These are phyloP conservation scores for Pythium rhizo-oryzae DNA, from an alignment of 352 stramenopile species.

Conservation along the genomic window DNA sequence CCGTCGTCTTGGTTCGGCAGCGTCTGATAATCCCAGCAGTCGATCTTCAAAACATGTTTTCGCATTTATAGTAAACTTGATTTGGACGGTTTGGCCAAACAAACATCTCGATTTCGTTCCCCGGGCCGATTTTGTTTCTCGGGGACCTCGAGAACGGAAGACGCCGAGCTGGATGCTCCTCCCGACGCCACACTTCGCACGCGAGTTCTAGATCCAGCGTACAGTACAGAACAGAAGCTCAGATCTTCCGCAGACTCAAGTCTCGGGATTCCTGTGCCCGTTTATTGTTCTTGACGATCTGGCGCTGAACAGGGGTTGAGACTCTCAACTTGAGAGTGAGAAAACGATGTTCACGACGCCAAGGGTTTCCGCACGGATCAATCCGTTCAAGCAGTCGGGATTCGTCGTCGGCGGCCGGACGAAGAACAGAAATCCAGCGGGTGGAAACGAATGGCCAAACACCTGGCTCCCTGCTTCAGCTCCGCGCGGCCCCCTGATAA, in stretches of 20 bases:
- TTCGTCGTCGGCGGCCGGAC: background rate
- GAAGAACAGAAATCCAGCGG: background rate
- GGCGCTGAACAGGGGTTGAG: no score
- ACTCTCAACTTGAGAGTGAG: no score
- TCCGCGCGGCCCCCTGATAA: background rate
- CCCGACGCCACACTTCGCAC: no score
- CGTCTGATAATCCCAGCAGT: background rate
- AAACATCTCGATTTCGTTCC: background rate
- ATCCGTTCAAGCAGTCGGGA: background rate
- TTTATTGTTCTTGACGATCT: background rate
- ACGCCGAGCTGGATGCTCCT: no score
- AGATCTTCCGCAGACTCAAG: no score
- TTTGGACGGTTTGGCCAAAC: background rate
- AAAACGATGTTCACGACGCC: background rate
- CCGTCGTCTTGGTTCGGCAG: background rate
- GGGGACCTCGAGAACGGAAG: no score
- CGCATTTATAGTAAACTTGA: background rate
- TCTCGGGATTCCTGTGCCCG: no score
- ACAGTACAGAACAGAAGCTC: no score
- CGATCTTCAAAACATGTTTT: background rate
- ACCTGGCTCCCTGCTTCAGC: background rate
- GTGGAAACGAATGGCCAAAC: background rate
- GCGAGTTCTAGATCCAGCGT: no score
- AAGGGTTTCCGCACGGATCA: background rate
- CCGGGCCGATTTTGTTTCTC: no score